Evolutionary conservation across 2,329 filamentous ascomycete genomes (phyloP), one percentile per base, ranked within the genome.

Genomic region (Chaetothyriales sp.): DNA sequence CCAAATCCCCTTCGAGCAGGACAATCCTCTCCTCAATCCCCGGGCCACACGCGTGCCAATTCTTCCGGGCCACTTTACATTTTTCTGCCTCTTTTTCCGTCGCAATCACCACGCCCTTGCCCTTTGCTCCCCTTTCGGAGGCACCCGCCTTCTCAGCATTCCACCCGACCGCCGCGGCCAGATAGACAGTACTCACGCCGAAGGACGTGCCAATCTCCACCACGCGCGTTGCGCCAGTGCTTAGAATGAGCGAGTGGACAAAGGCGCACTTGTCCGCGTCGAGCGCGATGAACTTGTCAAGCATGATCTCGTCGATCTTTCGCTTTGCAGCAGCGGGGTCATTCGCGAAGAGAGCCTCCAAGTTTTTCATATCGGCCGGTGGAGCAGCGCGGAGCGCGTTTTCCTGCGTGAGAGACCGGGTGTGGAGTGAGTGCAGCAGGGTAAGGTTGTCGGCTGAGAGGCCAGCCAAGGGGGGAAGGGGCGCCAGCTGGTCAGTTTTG

Each of bases 171-270:
- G 68, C 69, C 13, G 71, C 61, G 4, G 67, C 69, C 1, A 72
- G 62, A 46, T 70, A 71, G 25, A 72, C 71, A 1, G 69, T 71
- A 51, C 65, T 69, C 18, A 72, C 65, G 15, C 68, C 69, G 53
- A 67, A 72, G 52, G 64, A 68, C 9, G 69, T 72, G 3, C 69
- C 70, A 5, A 65, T 67, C 54, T 72, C 69, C 44, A 71, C 61
- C 19, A 71, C 56, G 48, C 64, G 63, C 19, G 54, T 62, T 2
- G 69, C 68, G 5, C 63, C 60, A 28, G 60, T 66, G 19, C 64
- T 60, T 5, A 54, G 58, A 37, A 65, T 55, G 7, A 69, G 49
- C 43, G 66, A 64, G 54, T 70, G 70, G 15, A 66, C 52, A 51
- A 70, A 68, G 13, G 65, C 55, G 48, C 61, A 66, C 54, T 71